Evolutionary conservation across 495 filamentous ascomycete species (phyloP).

Genomic region (Penicillium salamii): DNA sequence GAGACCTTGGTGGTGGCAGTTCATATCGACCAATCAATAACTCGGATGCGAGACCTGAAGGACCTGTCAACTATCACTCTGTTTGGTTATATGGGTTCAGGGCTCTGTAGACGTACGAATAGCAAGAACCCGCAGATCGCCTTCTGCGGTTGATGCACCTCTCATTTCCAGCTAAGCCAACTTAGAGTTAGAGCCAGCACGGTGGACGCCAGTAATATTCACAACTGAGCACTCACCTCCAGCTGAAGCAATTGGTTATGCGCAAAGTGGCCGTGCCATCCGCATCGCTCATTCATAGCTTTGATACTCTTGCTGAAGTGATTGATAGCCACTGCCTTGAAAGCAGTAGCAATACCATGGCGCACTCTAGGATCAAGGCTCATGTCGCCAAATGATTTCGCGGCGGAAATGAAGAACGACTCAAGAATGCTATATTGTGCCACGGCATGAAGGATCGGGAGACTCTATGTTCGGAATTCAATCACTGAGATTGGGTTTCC

Average conservation of each 20-base stretch:
- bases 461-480: constrained; percentile 33
- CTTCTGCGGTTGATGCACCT: constrained; percentile 17
- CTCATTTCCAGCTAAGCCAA: constrained; percentile 18
- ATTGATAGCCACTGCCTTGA: constrained; percentile 29
- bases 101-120: too few species aligned
- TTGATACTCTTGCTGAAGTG: constrained; percentile 14
- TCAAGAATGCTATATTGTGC: constrained; percentile 30
- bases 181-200: too few species aligned
- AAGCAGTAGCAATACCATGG: constrained; percentile 20
- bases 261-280: constrained; percentile 20
- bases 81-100: neutral
- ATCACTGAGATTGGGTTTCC: constrained; percentile 26
- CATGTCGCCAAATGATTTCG: constrained; percentile 7
- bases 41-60: constrained; percentile 32
- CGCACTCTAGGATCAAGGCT: constrained; percentile 12
- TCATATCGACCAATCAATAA: constrained; percentile 35
- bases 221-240: constrained; percentile 22
- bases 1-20: constrained; percentile 21
- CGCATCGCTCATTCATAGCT: constrained; percentile 19
- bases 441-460: constrained; percentile 32
- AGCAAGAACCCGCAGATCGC: constrained; percentile 21
- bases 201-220: neutral
- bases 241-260: constrained; percentile 20
- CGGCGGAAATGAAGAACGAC: constrained; percentile 21
- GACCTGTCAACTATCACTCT: neutral